Conservation (phyloP, 202 grass and related monocot genomes). For the Schoenoplectus tabernaemontani region DNA sequence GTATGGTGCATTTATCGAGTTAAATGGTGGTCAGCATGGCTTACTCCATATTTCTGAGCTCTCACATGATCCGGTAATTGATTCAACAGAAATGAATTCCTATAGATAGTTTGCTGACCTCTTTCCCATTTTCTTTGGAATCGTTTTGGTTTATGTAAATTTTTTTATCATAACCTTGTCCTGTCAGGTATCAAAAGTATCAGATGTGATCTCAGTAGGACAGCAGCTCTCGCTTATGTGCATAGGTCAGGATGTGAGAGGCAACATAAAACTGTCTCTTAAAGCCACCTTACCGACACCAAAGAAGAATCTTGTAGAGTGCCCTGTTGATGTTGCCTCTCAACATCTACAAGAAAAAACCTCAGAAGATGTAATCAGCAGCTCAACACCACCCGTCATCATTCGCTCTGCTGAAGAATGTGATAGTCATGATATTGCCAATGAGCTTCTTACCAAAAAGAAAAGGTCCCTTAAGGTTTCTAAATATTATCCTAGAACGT, state of each 20-base stretch:
- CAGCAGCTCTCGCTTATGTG: slow-evolving; percentile 71
- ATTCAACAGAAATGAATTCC: slow-evolving; percentile 16
- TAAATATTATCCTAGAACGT: slow-evolving; percentile 48
- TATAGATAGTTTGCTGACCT: not conserved
- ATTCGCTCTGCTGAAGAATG: slow-evolving; percentile 73
- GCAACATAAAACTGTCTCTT: slow-evolving; percentile 89
- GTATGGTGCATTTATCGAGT: slow-evolving; percentile 95
- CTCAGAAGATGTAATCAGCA: slow-evolving; percentile 25
- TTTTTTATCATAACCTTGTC: slow-evolving; percentile 11
- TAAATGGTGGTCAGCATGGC: slow-evolving; percentile 93
- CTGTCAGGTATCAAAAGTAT: slow-evolving; percentile 69
- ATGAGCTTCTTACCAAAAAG: slow-evolving; percentile 11
- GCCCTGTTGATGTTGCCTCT: slow-evolving; percentile 25
- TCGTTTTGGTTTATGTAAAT: not conserved
- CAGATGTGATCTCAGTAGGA: slow-evolving; percentile 75
- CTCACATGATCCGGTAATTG: slow-evolving; percentile 79
- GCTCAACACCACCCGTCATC: slow-evolving; percentile 48
- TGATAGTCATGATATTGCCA: slow-evolving; percentile 40
- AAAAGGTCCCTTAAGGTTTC: slow-evolving; percentile 33
- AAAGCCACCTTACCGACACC: slow-evolving; percentile 52
- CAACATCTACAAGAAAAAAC: slow-evolving; percentile 30
- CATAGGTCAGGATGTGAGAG: slow-evolving; percentile 82
- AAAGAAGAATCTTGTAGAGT: slow-evolving; percentile 28
- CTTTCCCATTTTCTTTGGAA: not conserved
- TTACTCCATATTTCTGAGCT: slow-evolving; percentile 97